Evolutionary conservation across 2,329 filamentous ascomycete species (phyloP).

Genomic region (Trichoderma arundinaceum): DNA sequence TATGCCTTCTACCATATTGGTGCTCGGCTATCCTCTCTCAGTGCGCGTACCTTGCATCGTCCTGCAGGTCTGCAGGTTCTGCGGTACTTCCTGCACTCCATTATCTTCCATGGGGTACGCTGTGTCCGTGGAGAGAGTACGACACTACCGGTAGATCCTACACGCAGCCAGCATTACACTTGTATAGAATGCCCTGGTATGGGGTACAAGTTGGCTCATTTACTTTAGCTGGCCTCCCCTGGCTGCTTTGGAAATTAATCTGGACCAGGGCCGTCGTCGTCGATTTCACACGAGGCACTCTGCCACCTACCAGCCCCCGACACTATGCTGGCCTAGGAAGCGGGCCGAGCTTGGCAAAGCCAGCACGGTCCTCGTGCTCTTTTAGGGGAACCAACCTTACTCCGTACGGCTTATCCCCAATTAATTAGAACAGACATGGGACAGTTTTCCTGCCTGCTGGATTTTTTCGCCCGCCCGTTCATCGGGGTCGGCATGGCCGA

Average conservation of each 20-base stretch:
- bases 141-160: constrained; percentile 15
- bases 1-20: constrained; percentile 5
- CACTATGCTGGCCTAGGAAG: constrained; percentile 31
- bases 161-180: constrained; percentile 4
- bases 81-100: neutral
- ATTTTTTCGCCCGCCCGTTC: constrained; percentile 22
- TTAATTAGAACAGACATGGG: constrained; percentile 15
- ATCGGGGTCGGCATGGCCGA: constrained; percentile 28
- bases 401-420: constrained; percentile 12
- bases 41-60: constrained; percentile 20
- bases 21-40: constrained; percentile 10
- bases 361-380: constrained; percentile 21
- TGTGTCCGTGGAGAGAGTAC: neutral
- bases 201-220: constrained; percentile 28
- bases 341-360: constrained; percentile 30
- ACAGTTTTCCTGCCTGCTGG: neutral
- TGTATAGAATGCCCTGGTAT: constrained; percentile 10
- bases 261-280: constrained; percentile 19
- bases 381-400: constrained; percentile 28
- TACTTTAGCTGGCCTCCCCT: constrained; percentile 26
- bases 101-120: constrained; percentile 8
- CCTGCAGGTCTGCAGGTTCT: constrained; percentile 16
- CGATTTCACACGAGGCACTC: constrained; percentile 22
- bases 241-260: constrained; percentile 29
- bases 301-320: constrained; percentile 15